A percentile compares a stretch with the other conserved stretches of the same genome.
These are phyloP conservation scores for Paramecium octaurelia DNA, from an alignment of 73 alveolate species.

Conservation along the genomic window DNA sequence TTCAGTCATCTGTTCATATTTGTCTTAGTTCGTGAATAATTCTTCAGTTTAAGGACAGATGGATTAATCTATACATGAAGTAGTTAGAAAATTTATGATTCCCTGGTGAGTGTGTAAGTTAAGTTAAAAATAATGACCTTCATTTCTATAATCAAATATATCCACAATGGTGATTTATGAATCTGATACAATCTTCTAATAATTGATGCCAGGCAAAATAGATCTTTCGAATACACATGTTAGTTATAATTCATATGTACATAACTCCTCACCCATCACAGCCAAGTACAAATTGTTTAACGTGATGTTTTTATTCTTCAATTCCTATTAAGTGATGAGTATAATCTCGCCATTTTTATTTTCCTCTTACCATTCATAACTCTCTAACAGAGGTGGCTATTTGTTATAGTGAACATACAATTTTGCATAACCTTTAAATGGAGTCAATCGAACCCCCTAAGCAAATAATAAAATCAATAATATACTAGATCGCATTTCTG, in stretches of 20 bases:
- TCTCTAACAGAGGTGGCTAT: not conserved
- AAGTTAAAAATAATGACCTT: not conserved
- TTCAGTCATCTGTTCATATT: not conserved
- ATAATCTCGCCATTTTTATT: not conserved
- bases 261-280: not conserved
- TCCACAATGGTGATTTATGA: not conserved
- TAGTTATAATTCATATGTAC: not conserved
- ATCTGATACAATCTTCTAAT: not conserved
- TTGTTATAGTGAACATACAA: not conserved
- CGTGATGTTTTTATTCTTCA: not conserved
- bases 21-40: not conserved
- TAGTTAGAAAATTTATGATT: not conserved
- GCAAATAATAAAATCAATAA: not conserved
- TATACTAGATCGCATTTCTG: not conserved
- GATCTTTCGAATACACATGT: not conserved
- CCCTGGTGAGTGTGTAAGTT: not conserved
- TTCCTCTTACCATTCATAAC: not conserved
- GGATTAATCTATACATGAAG: not conserved
- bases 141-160: not conserved
- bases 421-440: not conserved
- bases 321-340: not conserved
- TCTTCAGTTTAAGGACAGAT: not conserved
- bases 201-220: not conserved
- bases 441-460: not conserved
- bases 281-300: not conserved